Percentiles rank a stretch among this genome's conserved stretches.
These are phyloP conservation scores for Ziziphus jujuba DNA, from an alignment of 306 rosid species.

Conservation along the genomic window DNA sequence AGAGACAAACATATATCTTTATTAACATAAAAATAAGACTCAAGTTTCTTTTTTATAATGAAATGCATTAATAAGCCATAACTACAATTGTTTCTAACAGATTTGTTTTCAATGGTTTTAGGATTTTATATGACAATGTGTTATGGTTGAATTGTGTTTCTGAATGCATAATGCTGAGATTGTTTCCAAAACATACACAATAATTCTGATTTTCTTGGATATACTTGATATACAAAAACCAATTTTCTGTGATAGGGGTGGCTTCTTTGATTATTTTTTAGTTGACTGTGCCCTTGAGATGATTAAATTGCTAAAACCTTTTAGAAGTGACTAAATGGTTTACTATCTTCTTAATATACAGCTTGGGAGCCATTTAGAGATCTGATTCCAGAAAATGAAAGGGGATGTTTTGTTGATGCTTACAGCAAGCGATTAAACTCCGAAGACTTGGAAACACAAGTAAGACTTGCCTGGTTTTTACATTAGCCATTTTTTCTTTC, in stretches of 20 bases:
- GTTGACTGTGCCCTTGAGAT: constrained; percentile 12
- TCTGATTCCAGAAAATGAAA: constrained; percentile 81
- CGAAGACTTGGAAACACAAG: constrained; percentile 70
- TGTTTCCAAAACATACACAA: too few relatives aligned
- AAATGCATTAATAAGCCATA: too few relatives aligned
- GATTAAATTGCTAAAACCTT: neutral
- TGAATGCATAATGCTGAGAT: too few relatives aligned
- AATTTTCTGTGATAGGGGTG: neutral
- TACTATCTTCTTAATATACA: constrained; percentile 31
- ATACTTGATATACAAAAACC: neutral
- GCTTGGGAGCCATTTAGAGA: constrained; percentile 96
- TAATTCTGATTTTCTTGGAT: too few relatives aligned
- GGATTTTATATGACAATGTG: too few relatives aligned
- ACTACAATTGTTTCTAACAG: too few relatives aligned
- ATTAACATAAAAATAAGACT: too few relatives aligned
- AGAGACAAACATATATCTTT: too few relatives aligned
- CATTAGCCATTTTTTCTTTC: neutral
- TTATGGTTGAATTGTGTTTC: too few relatives aligned
- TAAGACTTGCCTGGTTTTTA: constrained; percentile 37
- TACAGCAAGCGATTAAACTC: constrained; percentile 86
- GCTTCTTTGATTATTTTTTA: neutral
- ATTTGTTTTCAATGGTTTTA: too few relatives aligned
- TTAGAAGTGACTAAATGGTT: constrained; percentile 26
- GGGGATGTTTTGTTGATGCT: constrained; percentile 70
- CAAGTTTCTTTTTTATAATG: too few relatives aligned